Evolutionary conservation across 2,329 filamentous ascomycete genomes (phyloP).

Genomic region (Zymoseptoria pseudotritici): DNA sequence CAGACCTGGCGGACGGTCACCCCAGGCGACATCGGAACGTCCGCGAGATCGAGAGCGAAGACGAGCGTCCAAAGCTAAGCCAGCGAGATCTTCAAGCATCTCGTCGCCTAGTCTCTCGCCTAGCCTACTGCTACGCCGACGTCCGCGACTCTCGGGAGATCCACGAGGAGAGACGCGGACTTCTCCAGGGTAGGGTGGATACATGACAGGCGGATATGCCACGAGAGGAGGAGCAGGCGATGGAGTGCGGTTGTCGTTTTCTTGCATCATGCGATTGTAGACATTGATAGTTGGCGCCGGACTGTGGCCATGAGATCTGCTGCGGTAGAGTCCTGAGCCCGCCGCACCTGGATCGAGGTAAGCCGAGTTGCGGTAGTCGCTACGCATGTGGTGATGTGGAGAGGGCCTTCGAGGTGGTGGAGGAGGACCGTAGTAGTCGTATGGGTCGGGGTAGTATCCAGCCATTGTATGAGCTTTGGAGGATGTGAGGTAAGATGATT

Average conservation of each 20-base stretch:
- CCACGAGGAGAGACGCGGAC: conserved; percentile 12
- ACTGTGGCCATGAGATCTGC: conserved; percentile 37
- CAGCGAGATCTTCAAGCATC: conserved; percentile 25
- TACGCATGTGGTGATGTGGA: conserved; percentile 12
- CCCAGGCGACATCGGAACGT: conserved; percentile 17
- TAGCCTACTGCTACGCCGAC: conserved; percentile 12
- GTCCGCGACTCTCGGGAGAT: conserved; percentile 16
- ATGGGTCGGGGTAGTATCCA: conserved; percentile 19
- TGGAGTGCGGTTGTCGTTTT: conserved; percentile 9
- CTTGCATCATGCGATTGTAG: conserved; percentile 35
- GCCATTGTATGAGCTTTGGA: conserved; percentile 3
- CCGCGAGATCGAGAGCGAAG: conserved; percentile 30
- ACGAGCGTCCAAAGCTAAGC: conserved; percentile 25
- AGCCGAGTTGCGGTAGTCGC: conserved; percentile 15
- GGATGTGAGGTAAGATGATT: neutral
- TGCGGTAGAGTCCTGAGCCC: conserved; percentile 33
- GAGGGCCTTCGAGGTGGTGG: conserved; percentile 11
- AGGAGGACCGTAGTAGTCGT: conserved; percentile 14
- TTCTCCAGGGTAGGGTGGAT: conserved; percentile 24
- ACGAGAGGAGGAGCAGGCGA: conserved; percentile 8
- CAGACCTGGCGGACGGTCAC: conserved; percentile 16
- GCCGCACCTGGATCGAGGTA: conserved; percentile 19
- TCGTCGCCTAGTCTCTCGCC: conserved; percentile 20
- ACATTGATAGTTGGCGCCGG: conserved; percentile 41
- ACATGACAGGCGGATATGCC: conserved; percentile 4